These are phyloP conservation scores for Phialophora verrucosa DNA, from an alignment of 2,329 filamentous ascomycete species.

Conservation along the genomic window DNA sequence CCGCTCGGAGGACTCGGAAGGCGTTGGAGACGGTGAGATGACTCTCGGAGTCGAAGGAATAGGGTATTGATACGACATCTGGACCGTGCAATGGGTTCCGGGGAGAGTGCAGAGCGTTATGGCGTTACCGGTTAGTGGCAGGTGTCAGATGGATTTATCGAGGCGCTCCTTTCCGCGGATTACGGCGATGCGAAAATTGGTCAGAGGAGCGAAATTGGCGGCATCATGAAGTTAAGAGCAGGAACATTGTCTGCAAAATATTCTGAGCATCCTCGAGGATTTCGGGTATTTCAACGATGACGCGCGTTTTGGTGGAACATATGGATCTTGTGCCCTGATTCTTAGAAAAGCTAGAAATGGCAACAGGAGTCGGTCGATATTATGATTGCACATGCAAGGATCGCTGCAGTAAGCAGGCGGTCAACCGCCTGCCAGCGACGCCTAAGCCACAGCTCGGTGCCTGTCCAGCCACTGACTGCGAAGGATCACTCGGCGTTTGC, in stretches of 20 bases:
- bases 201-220: not conserved
- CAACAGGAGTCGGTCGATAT: conserved; percentile 19
- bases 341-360: conserved; percentile 18
- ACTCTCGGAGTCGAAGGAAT: conserved; percentile 83
- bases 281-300: conserved; percentile 7
- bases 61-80: conserved; percentile 57
- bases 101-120: conserved; percentile 6
- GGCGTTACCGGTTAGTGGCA: conserved; percentile 3
- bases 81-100: conserved; percentile 6
- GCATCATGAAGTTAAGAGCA: not conserved
- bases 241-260: not conserved
- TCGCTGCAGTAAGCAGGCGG: conserved; percentile 4
- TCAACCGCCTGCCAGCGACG: not conserved
- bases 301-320: conserved; percentile 5
- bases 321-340: conserved; percentile 19
- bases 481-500: conserved; percentile 1
- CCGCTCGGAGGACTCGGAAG: conserved; percentile 61
- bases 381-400: conserved; percentile 26
- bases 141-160: conserved; percentile 14
- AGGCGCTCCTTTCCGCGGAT: not conserved
- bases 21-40: conserved; percentile 84
- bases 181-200: not conserved
- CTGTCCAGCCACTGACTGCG: conserved; percentile 3
- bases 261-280: not conserved
- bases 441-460: conserved; percentile 5